Evolutionary conservation across 768 basidiomycete genomes (phyloP), one percentile per base, ranked within the genome.

Genomic region (Hypholoma sublateritium): DNA sequence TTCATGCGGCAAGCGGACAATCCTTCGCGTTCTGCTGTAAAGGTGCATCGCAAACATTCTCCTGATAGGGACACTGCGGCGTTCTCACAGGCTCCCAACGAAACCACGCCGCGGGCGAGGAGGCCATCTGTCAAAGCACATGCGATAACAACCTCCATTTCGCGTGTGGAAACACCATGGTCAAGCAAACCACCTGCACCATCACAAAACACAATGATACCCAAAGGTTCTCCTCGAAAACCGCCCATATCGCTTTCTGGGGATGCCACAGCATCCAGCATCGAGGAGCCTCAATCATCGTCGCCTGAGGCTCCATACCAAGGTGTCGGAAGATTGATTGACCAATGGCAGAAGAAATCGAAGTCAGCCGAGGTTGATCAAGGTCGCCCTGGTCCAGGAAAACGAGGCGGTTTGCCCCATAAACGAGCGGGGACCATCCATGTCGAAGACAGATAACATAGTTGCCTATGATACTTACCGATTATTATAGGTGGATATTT

Each of bases 321-420:
- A 65, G 92, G 92, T 36, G 92, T 94, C 43, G 87, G 90, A 25
- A 89, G 81, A 72, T 77, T 94, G 35, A 93, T 94, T 61, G 89
- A 91, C 67, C 84, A 93, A 67, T 94, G 92, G 92, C 90, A 94
- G 70, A 84, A 83, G 56, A 93, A 88, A 72, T 84, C 87, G 34
- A 93, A 88, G 72, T 84, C 87, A 35, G 85, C 81, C 16, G 88
- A 87, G 61, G 72, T 73, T 17, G 84, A 83, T 36, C 65, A 71
- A 47, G 58, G 74, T 22, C 76, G 69, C 22, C 66, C 67, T 19
- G 60, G 59, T 25, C 45, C 65, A 22, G 66, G 66, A 36, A 76
- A 73, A 67, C 75, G 79, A 44, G 69, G 68, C 41, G 75, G 71
- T 32, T 59, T 72, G 50, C 65, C 67, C 25, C 57, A 69, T 2